Conservation (phyloP, 2,329 filamentous ascomycete genomes). For the Calonectria multiphialidica region DNA sequence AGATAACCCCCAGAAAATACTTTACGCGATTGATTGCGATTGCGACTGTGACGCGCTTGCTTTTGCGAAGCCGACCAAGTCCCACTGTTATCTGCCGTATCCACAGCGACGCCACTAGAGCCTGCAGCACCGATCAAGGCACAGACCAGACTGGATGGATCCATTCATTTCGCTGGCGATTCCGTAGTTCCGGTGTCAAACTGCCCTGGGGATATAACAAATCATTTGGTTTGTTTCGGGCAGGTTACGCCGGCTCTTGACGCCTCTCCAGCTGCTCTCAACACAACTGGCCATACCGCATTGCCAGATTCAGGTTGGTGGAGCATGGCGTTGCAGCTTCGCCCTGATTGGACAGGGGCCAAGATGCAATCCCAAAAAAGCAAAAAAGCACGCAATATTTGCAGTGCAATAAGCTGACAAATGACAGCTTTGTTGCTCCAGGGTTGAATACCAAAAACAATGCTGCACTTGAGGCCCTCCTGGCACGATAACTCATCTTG, state of each 20-base stretch:
- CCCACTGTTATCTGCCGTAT: constrained; percentile 11
- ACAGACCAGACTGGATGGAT: not conserved
- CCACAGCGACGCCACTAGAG: not conserved
- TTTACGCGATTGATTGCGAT: not conserved
- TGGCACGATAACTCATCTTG: not conserved
- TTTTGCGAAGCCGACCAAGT: not conserved
- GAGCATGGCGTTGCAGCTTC: not conserved
- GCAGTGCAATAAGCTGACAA: not conserved
- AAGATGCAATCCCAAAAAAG: not conserved
- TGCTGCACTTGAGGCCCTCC: not conserved
- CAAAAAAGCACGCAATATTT: not conserved
- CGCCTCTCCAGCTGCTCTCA: not conserved
- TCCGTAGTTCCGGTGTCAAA: not conserved
- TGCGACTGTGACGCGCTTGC: not conserved
- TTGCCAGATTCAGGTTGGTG: not conserved
- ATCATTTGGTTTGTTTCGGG: not conserved
- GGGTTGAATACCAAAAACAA: too few species aligned
- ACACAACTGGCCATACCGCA: not conserved
- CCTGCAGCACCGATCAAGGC: not conserved
- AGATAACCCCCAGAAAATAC: not conserved
- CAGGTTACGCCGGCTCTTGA: not conserved
- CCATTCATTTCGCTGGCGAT: not conserved
- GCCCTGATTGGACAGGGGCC: not conserved
- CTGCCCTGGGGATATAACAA: not conserved
- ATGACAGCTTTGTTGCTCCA: not conserved